Evolutionary conservation across 768 basidiomycete species (phyloP).

Genomic region (Stropharia rugosoannulata): DNA sequence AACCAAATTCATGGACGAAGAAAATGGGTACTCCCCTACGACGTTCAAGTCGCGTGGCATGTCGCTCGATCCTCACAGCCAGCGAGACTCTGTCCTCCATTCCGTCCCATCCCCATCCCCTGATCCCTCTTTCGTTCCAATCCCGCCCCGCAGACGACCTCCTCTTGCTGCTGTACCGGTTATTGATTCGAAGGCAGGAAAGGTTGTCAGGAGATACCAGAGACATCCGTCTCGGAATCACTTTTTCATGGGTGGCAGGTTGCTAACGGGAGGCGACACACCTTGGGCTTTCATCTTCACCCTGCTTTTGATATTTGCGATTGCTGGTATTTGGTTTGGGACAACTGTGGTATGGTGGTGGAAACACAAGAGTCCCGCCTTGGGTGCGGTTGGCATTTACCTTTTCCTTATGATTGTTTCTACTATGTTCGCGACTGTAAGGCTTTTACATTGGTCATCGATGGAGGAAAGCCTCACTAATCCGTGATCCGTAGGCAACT

Average conservation of each 20-base stretch:
- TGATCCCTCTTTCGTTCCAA: conserved; percentile 32
- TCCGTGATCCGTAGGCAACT: conserved; percentile 50
- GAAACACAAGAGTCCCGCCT: conserved; percentile 70
- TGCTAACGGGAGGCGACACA: conserved; percentile 85
- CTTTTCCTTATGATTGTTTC: conserved; percentile 62
- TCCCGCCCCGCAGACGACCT: conserved; percentile 25
- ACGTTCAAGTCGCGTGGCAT: conserved; percentile 19
- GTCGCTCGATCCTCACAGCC: conserved; percentile 14
- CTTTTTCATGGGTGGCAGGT: conserved; percentile 70
- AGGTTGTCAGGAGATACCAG: conserved; percentile 54
- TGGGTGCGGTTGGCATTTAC: conserved; percentile 56
- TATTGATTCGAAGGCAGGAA: conserved; percentile 35
- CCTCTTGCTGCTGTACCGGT: conserved; percentile 38
- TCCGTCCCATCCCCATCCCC: conserved; percentile 31
- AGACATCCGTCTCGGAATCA: conserved; percentile 71
- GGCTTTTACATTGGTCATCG: conserved; percentile 21
- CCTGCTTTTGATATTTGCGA: conserved; percentile 56
- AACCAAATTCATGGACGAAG: conserved; percentile 33
- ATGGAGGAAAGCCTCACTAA: neutral
- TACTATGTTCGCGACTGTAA: conserved; percentile 76
- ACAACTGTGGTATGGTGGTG: conserved; percentile 92
- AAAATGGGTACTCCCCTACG: conserved; percentile 26
- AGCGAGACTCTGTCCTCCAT: conserved; percentile 17
- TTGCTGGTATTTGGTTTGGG: conserved; percentile 83
- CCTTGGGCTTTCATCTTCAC: conserved; percentile 78